phyloP scores from a whole-genome alignment of 345 rosid species.

The Physaria fendleri region DNA sequence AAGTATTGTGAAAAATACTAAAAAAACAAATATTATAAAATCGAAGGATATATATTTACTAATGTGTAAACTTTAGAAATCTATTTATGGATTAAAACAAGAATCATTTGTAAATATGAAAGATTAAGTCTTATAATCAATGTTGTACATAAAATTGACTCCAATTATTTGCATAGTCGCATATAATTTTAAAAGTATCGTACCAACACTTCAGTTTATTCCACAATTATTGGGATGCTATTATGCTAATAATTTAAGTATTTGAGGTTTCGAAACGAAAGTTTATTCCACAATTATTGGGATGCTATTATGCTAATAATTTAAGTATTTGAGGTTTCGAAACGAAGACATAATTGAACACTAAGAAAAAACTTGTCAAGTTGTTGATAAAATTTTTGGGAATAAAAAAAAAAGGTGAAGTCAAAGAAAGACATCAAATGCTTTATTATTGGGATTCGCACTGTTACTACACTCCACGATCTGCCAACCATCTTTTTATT shows the following conservation, averaged over 20 bases:
- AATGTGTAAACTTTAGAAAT: too few species aligned
- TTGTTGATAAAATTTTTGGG: conserved; percentile 19
- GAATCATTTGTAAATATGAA: too few species aligned
- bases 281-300: conserved; percentile 3
- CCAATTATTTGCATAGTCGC: not conserved
- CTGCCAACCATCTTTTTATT: conserved; percentile 28
- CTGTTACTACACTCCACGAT: conserved; percentile 63
- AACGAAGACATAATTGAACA: conserved; percentile 7
- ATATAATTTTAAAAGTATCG: conserved; percentile 5
- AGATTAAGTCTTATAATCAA: too few species aligned
- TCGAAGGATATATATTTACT: too few species aligned
- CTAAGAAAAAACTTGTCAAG: conserved; percentile 4
- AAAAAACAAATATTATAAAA: too few species aligned
- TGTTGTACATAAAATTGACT: not conserved
- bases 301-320: not conserved
- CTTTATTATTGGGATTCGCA: conserved; percentile 61
- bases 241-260: not conserved
- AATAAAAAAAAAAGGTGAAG: conserved; percentile 20
- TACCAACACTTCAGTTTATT: not conserved
- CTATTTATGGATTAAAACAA: too few species aligned
- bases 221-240: conserved; percentile 8
- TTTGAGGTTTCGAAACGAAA: too few species aligned
- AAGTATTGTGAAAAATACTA: too few species aligned
- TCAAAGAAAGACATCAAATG: conserved; percentile 69
- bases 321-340: not conserved